phyloP scores from a whole-genome alignment of 768 basidiomycete genomes.

The Crassisporium funariophilum region DNA sequence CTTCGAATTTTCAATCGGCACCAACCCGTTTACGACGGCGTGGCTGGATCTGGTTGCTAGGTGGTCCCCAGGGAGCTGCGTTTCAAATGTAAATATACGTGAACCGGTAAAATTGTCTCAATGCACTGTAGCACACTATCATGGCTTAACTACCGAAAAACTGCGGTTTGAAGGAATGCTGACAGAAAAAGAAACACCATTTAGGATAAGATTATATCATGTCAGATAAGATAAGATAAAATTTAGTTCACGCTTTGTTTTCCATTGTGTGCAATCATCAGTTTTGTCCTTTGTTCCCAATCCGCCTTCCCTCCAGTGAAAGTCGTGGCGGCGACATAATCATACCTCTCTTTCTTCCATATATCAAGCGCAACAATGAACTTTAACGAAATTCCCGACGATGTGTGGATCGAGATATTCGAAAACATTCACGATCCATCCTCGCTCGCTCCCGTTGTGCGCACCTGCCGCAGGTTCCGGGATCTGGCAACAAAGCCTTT shows the following conservation, averaged over 20 bases:
- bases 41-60: too few relatives aligned
- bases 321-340: too few relatives aligned
- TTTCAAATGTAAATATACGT: too few relatives aligned
- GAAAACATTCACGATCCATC: slow-evolving; percentile 22
- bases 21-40: neutral
- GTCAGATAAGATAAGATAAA: slow-evolving; percentile 1
- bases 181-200: too few relatives aligned
- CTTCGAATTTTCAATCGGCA: neutral
- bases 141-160: too few relatives aligned
- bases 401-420: slow-evolving; percentile 34
- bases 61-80: too few relatives aligned
- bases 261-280: neutral
- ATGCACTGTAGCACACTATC: too few relatives aligned
- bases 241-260: neutral
- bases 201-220: too few relatives aligned
- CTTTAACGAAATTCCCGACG: slow-evolving; percentile 25
- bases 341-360: too few relatives aligned
- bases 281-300: neutral
- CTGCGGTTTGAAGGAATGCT: too few relatives aligned
- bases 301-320: neutral
- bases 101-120: too few relatives aligned
- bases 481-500: slow-evolving; percentile 26
- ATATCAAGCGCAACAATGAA: slow-evolving; percentile 10
- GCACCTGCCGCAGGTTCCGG: slow-evolving; percentile 25
- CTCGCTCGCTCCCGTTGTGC: slow-evolving; percentile 22